These are phyloP conservation scores for Trametes polyzona DNA, from an alignment of 1,284 basidiomycete genomes.

Conservation along the genomic window DNA sequence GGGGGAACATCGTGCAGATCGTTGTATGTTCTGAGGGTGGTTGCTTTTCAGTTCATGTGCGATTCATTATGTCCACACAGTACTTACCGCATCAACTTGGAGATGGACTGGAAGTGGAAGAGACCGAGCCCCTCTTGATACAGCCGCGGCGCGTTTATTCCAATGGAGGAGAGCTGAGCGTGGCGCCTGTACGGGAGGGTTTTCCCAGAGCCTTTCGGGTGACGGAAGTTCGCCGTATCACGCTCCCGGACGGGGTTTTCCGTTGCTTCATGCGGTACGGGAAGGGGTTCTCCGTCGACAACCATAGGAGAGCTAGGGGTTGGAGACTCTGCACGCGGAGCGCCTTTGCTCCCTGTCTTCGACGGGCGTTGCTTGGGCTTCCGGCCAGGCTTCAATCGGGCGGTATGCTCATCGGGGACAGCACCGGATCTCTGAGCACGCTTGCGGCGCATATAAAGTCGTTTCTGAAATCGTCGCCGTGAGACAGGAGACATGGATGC, in stretches of 20 bases:
- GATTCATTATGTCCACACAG: no score
- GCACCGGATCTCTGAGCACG: slow-evolving; percentile 54
- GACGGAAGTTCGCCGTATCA: slow-evolving; percentile 13
- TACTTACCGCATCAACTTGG: slow-evolving; percentile 45
- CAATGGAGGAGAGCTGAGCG: slow-evolving; percentile 43
- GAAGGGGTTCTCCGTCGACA: neutral
- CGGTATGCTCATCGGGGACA: slow-evolving; percentile 36
- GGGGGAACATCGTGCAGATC: slow-evolving; percentile 42
- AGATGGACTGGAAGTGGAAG: slow-evolving; percentile 50
- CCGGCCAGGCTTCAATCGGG: slow-evolving; percentile 52
- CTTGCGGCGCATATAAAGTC: slow-evolving; percentile 74
- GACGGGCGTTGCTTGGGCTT: slow-evolving; percentile 31
- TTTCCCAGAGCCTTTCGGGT: slow-evolving; percentile 37
- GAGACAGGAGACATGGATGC: slow-evolving; percentile 46
- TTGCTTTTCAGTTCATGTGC: neutral
- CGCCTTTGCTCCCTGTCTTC: neutral
- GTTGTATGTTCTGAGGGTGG: slow-evolving; percentile 29
- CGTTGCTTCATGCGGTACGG: neutral
- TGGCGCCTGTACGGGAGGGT: slow-evolving; percentile 51
- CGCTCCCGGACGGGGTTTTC: neutral
- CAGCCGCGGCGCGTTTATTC: slow-evolving; percentile 48
- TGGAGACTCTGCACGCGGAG: neutral
- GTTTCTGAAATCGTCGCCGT: slow-evolving; percentile 60
- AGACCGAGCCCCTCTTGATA: slow-evolving; percentile 48
- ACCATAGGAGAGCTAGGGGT: neutral